Conservation (phyloP, 768 basidiomycete genomes). For the Trametes villosa region DNA sequence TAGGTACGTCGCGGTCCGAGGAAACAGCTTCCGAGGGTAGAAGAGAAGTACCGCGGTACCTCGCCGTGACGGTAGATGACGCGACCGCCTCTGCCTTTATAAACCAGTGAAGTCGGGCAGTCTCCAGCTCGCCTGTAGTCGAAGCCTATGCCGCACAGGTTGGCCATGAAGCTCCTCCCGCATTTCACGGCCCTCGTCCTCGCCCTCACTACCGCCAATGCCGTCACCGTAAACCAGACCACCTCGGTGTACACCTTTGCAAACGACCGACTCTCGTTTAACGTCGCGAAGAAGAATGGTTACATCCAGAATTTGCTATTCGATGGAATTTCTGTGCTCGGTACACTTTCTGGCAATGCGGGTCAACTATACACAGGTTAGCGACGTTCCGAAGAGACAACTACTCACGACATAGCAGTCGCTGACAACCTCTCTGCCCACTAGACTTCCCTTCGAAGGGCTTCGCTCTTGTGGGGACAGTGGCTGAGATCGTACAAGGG, state of each 20-base stretch:
- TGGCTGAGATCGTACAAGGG: constrained; percentile 22
- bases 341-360: constrained; percentile 27
- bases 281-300: constrained; percentile 23
- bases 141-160: not conserved
- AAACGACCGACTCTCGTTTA: constrained; percentile 17
- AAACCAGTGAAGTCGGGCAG: not conserved
- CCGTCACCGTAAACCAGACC: constrained; percentile 17
- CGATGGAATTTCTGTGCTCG: constrained; percentile 24
- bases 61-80: constrained; percentile 6
- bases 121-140: not conserved
- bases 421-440: not conserved
- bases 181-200: not conserved
- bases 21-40: not conserved
- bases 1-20: constrained; percentile 5
- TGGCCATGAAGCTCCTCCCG: not conserved
- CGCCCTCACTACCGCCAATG: not conserved
- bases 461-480: constrained; percentile 22
- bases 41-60: not conserved
- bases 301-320: constrained; percentile 30
- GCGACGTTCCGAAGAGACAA: not conserved
- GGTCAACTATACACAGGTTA: constrained; percentile 33
- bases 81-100: not conserved
- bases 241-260: constrained; percentile 10
- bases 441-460: constrained; percentile 31
- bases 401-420: not conserved